Percentiles rank a stretch among this genome's conserved stretches.
Evolutionary conservation across 306 rosid species (phyloP).

Genomic region (Lagenaria siceraria): DNA sequence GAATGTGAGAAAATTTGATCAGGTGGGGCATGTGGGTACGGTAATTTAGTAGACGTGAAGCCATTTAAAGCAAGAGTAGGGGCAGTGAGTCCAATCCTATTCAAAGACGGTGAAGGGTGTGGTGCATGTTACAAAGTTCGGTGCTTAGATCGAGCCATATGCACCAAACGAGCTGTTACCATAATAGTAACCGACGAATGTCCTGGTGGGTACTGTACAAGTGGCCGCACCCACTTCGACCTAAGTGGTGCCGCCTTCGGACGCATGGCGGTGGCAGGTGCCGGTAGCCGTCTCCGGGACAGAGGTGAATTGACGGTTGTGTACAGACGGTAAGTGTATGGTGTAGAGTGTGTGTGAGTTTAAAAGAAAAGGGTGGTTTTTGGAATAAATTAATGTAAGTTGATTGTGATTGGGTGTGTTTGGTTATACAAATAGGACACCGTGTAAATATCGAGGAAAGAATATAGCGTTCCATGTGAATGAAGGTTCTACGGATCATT

Average conservation of each 20-base stretch:
- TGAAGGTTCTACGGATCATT: conserved; percentile 81
- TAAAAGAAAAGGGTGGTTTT: too few species aligned
- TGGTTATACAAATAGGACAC: conserved; percentile 24
- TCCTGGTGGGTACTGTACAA: conserved; percentile 52
- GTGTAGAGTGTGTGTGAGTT: too few species aligned
- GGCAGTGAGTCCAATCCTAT: conserved; percentile 68
- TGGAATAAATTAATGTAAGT: too few species aligned
- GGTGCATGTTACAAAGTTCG: conserved; percentile 79
- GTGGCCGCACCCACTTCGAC: conserved; percentile 64
- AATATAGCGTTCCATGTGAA: conserved; percentile 64
- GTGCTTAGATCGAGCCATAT: conserved; percentile 54
- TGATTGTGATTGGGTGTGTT: too few species aligned
- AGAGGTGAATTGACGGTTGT: conserved; percentile 48
- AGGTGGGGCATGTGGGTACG: conserved; percentile 98
- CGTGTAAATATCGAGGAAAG: conserved; percentile 56
- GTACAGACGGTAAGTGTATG: conserved; percentile 32
- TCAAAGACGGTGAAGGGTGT: conserved; percentile 70
- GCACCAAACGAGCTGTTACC: conserved; percentile 66
- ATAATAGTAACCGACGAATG: conserved; percentile 78
- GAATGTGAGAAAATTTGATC: too few species aligned
- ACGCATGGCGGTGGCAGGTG: conserved; percentile 63
- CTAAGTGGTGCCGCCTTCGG: conserved; percentile 92
- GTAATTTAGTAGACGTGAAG: conserved; percentile 63
- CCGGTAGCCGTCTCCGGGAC: conserved; percentile 45
- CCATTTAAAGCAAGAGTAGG: conserved; percentile 73